Base-by-base conservation (phyloP, 441 rosid genomes). In the Populus hybrid region DNA sequence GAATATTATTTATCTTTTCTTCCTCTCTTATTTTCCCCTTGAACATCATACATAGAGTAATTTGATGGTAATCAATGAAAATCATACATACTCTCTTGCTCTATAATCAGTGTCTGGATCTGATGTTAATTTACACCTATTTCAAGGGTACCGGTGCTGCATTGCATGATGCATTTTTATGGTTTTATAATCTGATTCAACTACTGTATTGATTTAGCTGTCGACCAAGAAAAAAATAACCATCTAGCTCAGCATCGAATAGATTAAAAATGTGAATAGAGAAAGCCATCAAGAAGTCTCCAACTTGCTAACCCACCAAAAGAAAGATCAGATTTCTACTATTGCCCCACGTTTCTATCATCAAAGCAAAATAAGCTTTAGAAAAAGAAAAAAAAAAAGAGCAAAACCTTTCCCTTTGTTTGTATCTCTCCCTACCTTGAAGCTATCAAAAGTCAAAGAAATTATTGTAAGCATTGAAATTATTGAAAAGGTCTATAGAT, bases 401-500 rank as follows among this genome's bases (percentile, higher is more conserved):
- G 5, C 1, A 21, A 42, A 36, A 71, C 6, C 24, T 9, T 57
- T 36, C 21, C 30, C 14, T 21, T 2, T 2, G 2, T 38, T 2
- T 28, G 2, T n/a, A 36, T 24, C 36, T 72, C 24, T 70, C 59
- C 66, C 70, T 24, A 34, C 64, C 68, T 12, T 14, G 63, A 34
- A n/a, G 11, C 30, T 21, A 21, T 88, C 79, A 91, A 65, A 81
- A 86, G 81, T 90, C 89, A 78, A 89, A 90, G 50, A 74, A 64
- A 26, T 75, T 72, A 38, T 64, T 74, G 50, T 12, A 34, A 28
- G 69, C 8, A 78, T 40, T 77, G 74, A 90, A 89, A 83, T 93
- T 89, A 76, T 88, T 94, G 93, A 92, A 92, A 67, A 88, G 78
- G 81, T 92, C 97, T 64, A 80, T 70, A 10, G 92, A 82, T 32